These are phyloP conservation scores for Ziziphus jujuba DNA, from an alignment of 306 rosid species.

Conservation along the genomic window DNA sequence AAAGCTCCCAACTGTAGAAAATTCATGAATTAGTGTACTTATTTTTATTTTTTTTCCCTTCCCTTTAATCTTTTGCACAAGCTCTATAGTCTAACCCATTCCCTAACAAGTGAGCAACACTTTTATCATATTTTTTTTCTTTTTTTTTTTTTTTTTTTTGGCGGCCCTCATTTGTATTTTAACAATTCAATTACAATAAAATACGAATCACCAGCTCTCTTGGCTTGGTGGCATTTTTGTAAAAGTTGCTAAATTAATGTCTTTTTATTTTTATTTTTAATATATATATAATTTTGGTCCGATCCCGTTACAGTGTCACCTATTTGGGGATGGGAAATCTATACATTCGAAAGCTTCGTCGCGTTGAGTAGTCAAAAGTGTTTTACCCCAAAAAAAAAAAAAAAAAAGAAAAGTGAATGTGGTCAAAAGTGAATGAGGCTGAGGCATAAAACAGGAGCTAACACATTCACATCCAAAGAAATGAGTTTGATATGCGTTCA, in stretches of 20 bases:
- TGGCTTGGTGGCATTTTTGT: slow-evolving; percentile 27
- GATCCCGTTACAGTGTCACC: too few relatives aligned
- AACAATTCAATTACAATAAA: slow-evolving; percentile 29
- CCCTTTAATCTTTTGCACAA: slow-evolving; percentile 6
- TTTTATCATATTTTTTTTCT: too few relatives aligned
- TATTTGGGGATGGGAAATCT: too few relatives aligned
- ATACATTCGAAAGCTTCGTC: too few relatives aligned
- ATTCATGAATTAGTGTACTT: slow-evolving; percentile 68
- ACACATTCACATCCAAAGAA: too few relatives aligned
- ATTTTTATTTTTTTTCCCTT: slow-evolving; percentile 14
- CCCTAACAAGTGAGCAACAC: slow-evolving; percentile 40
- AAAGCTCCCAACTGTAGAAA: slow-evolving; percentile 71
- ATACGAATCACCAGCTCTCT: slow-evolving; percentile 27
- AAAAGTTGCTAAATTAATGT: neutral
- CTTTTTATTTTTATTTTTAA: neutral
- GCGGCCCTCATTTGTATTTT: slow-evolving; percentile 27
- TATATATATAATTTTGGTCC: too few relatives aligned
- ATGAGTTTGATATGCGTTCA: too few relatives aligned
- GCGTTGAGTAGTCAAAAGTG: too few relatives aligned
- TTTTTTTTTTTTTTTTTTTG: neutral
- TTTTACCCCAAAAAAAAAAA: too few relatives aligned
- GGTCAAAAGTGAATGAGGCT: too few relatives aligned
- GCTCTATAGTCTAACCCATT: slow-evolving; percentile 34
- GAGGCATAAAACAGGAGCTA: too few relatives aligned
- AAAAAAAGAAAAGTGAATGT: too few relatives aligned